Base-by-base conservation (phyloP, 202 grass and related monocot genomes). In the Elaeis oleifera region DNA sequence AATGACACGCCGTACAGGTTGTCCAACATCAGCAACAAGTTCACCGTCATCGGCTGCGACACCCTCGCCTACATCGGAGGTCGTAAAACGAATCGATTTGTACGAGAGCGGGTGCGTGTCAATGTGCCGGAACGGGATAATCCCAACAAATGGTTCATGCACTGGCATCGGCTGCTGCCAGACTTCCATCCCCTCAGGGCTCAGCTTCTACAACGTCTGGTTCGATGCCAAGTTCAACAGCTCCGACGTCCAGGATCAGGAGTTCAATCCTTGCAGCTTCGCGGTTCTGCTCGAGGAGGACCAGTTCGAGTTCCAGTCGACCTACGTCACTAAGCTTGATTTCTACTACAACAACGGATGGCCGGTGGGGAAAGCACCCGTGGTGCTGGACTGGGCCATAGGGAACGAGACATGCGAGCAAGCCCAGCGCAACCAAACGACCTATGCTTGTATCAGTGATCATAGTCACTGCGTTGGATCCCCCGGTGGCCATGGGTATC, bases 111-210 rank as follows among this genome's bases (percentile, higher is more conserved):
- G 62, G 1, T 84, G 75, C 9, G 53, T 71, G 18, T 75, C 81
- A 0, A 55, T 25, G 1, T 79, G 75, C 3, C 0, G 13, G 5
- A 7, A n/a, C 5, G 0, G 16, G 16, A 49, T 0, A 0, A 53
- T 7, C 60, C 2, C 59, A 0, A 48, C 29, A 1, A 50, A 77
- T 1, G 62, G 64, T 18, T 66, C 64, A 1, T 84, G 84, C 56
- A 63, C 76, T 0, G 76, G 80, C 1, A 74, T 60, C 0, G 70
- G 77, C 20, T 89, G 77, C 19, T 84, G 81, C 70, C 77, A 89
- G 71, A 84, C 70, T 0, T 3, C 16, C 0, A 84, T 89, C 53
- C 65, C 85, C 0, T 81, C 14, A 23, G 78, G 14, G 0, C 71
- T 78, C 28, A 25, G 26, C 9, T 56, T 16, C 60, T 74, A 80